A percentile compares a stretch with the other conserved stretches of the same genome.
These are phyloP conservation scores for Backusella australiensis DNA, from an alignment of 192 early-diverging fungal genomes.

Conservation along the genomic window DNA sequence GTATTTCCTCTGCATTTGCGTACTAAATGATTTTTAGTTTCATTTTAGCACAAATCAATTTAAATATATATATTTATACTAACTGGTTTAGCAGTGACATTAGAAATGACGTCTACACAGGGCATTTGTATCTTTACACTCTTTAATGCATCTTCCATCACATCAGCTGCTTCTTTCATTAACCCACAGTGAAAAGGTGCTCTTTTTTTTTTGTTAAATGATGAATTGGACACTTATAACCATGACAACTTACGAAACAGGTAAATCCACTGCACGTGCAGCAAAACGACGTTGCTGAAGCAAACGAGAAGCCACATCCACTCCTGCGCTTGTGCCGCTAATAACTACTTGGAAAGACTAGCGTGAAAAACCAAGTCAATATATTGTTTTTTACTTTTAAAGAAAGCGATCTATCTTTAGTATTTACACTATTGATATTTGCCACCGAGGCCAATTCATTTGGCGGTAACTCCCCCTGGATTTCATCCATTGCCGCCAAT, in stretches of 20 bases:
- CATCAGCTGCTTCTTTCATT: conserved; percentile 83
- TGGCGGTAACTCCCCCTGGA: conserved; percentile 55
- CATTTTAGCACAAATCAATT: background rate
- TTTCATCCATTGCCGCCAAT: conserved; percentile 61
- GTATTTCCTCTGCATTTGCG: conserved; percentile 53
- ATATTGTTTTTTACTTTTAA: too few relatives aligned
- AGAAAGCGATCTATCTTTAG: background rate
- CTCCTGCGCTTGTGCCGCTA: conserved; percentile 83
- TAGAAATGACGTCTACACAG: conserved; percentile 84
- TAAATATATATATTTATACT: conserved; percentile 10
- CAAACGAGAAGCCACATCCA: conserved; percentile 78
- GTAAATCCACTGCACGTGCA: conserved; percentile 82
- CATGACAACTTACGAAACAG: conserved; percentile 69
- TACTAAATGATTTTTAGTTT: conserved; percentile 13
- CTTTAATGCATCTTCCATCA: conserved; percentile 71
- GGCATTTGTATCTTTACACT: conserved; percentile 70
- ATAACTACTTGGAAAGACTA: conserved; percentile 82
- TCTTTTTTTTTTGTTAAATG: conserved; percentile 19
- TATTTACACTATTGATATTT: conserved; percentile 73
- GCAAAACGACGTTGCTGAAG: conserved; percentile 83
- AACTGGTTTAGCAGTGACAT: conserved; percentile 87
- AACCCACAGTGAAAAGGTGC: conserved; percentile 95
- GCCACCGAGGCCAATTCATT: conserved; percentile 85
- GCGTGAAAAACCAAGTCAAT: conserved; percentile 7
- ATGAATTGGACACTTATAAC: background rate